Base-by-base conservation (phyloP, 2,329 filamentous ascomycete species). In the Amphichorda felina region DNA sequence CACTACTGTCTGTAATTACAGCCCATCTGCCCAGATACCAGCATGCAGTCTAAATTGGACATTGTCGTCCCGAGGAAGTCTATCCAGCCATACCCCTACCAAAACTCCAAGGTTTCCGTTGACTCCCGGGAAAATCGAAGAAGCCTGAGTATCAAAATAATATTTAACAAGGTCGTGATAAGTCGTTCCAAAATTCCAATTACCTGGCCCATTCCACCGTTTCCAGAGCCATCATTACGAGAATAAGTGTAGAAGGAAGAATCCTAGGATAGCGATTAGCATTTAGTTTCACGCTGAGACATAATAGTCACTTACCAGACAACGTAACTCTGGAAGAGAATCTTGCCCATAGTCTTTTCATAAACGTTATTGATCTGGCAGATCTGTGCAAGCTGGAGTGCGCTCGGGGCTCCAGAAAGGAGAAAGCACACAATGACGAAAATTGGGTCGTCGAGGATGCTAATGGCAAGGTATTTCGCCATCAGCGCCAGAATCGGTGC, bases 401-500 rank as follows among this genome's bases (percentile, higher is more conserved):
- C 91, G 43, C 82, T 93, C 5, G 91, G 91, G 3, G 91, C 91
- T 25, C 91, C 91, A 0, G 86, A 89, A 45, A 98, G 81, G 44
- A 98, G 68, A 70, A 96, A 98, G 61, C 88, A 95, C 25, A 98
- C 91, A 46, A 98, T 85, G 46, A 98, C 79, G 57, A 98, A 98
- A 49, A 98, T 98, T 8, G 91, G 91, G 53, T 98, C 91, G 54
- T 93, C 91, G 24, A 98, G 67, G 47, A 98, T 96, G 64, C 84
- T 93, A 50, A 98, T 72, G 3, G 86, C 86, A 18, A 94, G 74
- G 51, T 80, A 95, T 55, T 95, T 96, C 40, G 91, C 91, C 31
- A 82, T 72, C 13, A 96, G 43, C 0, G 89, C 89, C 25, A 98
- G 63, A 31, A 96, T 64, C 3, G 91, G 91, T 1, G 87, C 84